phyloP scores from a whole-genome alignment of 2,329 filamentous ascomycete genomes.

The Curvularia sp. region DNA sequence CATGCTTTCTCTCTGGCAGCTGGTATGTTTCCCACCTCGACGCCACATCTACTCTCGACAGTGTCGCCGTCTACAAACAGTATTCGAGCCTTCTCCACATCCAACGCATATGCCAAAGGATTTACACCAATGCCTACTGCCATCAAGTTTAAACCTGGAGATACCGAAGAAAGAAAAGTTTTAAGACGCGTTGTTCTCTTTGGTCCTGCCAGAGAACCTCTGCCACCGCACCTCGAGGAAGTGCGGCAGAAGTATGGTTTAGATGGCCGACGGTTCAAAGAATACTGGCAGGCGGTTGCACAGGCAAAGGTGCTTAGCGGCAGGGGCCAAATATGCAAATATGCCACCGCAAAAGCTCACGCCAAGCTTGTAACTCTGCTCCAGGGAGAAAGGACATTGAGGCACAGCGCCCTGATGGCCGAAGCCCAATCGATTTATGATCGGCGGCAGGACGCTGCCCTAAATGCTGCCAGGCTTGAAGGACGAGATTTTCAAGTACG shows the following conservation, averaged over 20 bases:
- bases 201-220: neutral
- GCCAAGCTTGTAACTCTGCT: neutral
- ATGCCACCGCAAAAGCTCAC: neutral
- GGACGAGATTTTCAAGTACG: no score
- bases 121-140: neutral
- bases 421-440: neutral
- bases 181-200: neutral
- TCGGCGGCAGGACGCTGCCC: neutral
- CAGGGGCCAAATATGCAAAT: neutral
- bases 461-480: neutral
- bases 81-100: constrained; percentile 18
- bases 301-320: neutral
- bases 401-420: neutral
- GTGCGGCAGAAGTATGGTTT: constrained; percentile 4
- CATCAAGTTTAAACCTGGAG: neutral
- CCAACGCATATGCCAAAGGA: neutral
- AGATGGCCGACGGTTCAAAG: neutral
- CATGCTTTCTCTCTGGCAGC: neutral
- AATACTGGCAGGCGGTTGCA: neutral
- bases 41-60: neutral
- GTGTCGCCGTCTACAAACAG: neutral
- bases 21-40: neutral
- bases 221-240: neutral
- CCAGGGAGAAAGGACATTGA: neutral
- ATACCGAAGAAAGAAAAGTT: neutral